Base-by-base conservation (phyloP, 75 land plant species). In the Cryptomeria japonica region DNA sequence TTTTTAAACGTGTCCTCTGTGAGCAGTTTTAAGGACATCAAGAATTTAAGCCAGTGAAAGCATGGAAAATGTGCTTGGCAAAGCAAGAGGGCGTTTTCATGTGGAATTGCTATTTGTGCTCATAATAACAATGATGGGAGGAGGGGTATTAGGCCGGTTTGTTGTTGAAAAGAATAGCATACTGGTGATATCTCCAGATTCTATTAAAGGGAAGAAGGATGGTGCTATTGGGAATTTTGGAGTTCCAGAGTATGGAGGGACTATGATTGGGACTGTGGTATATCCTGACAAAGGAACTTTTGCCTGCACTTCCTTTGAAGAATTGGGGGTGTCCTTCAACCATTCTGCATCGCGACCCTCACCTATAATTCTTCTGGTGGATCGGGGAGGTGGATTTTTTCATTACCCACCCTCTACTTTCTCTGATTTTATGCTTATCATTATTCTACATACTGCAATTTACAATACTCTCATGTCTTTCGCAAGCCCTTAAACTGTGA, bases 171-270 rank as follows among this genome's bases (percentile, higher is more conserved):
- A 94, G 91, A 94, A 89, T 61, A 94, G 94, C 83, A 49, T 95
- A 53, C 78, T 58, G 25, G 94, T 95, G 80, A 55, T 93, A 7
- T 64, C 90, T 28, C 96, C 96, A 38, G 90, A 89, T 1, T 87
- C 92, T n/a, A 47, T 94, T 14, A 80, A 78, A 39, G 94, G 90
- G 8, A 88, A 80, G 56, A 87, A 90, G 84, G 91, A 95, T 55
- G 88, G 92, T 80, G 95, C 96, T n/a, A 94, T 95, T 55, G 95
- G 93, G 32, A 95, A 94, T 86, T 95, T 93, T 88, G 96, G 96
- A 15, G 90, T 92, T 28, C 96, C 96, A 15, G 86, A 92, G 85
- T 95, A 95, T 88, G 96, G 95, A 39, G 96, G 94, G 49, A 87
- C 93, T 37, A 85, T 95, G 90, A 84, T 87, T 6, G 94, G 94